A percentile compares a stretch with the other conserved stretches of the same genome.
Evolutionary conservation across 768 basidiomycete genomes (phyloP).

Genomic region (Naematelia aurantialba): DNA sequence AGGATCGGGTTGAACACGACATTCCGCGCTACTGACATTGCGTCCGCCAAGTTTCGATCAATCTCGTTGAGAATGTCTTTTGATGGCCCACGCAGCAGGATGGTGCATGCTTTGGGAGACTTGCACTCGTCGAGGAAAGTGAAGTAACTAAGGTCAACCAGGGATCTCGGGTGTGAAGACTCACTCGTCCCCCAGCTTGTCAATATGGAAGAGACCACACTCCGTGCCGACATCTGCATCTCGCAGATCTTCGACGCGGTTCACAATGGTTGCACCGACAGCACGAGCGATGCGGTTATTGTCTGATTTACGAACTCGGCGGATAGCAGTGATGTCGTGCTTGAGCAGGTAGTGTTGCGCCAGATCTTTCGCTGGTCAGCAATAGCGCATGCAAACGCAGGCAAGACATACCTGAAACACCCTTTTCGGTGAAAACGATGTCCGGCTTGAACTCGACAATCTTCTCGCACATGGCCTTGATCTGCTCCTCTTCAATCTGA

Average conservation of each 20-base stretch:
- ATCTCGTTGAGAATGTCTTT: constrained; percentile 99
- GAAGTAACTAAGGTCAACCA: constrained; percentile 66
- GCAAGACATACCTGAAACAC: constrained; percentile 72
- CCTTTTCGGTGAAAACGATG: constrained; percentile 94
- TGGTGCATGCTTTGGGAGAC: constrained; percentile 92
- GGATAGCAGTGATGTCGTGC: constrained; percentile 83
- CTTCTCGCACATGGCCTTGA: constrained; percentile 76
- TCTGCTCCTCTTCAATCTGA: constrained; percentile 95
- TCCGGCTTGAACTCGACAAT: constrained; percentile 93
- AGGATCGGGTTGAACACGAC: constrained; percentile 91
- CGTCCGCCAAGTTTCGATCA: constrained; percentile 94
- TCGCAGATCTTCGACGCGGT: constrained; percentile 88
- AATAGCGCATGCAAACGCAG: not conserved
- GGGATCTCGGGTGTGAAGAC: constrained; percentile 13
- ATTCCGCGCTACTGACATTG: constrained; percentile 95
- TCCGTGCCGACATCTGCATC: constrained; percentile 86
- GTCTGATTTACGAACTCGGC: constrained; percentile 97
- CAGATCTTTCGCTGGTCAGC: constrained; percentile 59
- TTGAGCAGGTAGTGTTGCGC: constrained; percentile 88
- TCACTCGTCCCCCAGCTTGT: constrained; percentile 94
- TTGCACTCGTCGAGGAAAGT: constrained; percentile 91
- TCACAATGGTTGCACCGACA: constrained; percentile 92
- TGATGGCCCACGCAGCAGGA: constrained; percentile 92
- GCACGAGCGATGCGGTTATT: constrained; percentile 98
- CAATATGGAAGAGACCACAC: constrained; percentile 93